Evolutionary conservation across 78 protist genomes (phyloP), one percentile per base, ranked within the genome.

Genomic region (Bigelowiella natans): DNA sequence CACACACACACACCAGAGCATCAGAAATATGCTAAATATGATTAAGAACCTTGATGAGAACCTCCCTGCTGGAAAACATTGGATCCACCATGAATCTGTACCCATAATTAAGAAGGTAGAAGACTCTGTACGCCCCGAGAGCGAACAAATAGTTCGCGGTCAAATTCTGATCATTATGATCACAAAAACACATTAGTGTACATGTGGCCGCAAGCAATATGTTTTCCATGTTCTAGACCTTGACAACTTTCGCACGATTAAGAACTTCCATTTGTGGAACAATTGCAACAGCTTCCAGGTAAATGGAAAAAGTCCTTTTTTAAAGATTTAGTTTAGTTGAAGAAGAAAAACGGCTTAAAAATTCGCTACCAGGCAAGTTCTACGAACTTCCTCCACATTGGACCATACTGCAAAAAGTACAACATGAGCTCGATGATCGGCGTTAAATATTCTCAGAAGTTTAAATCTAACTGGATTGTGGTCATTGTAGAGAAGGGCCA

Each of bases 271-370:
- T 51, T 94, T 98, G 99, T 1, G 99, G 99, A 87, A 98, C 82
- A 85, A 98, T 95, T 2, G 99, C 98, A 18, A 98, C 97, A 28
- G 98, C 91, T 91, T 98, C 99, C 31, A 97, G 95, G 88, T 91
- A 97, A 88, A 97, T 94, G 37, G 96, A 93, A 89, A 97, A 97
- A 26, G 98, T 89, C 99, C 99, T 51, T n/a, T n/a, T n/a, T n/a
- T n/a, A n/a, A n/a, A n/a, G n/a, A n/a, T n/a, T n/a, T n/a, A 97
- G 31, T 1, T 28, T 38, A 36, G 31, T 1, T 2, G 85, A 82
- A 1, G 2, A 36, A 82, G 2, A 36, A 36, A 82, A 36, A 36
- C 39, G 85, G 85, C 2, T 31, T 3, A 18, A 82, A 1, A 18
- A 2, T 36, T 31, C 1, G 85, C 1, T 1, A 2, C 2, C 39